Conservation (phyloP, 202 grass and related monocot genomes). For the Tripidium arundinaceum region DNA sequence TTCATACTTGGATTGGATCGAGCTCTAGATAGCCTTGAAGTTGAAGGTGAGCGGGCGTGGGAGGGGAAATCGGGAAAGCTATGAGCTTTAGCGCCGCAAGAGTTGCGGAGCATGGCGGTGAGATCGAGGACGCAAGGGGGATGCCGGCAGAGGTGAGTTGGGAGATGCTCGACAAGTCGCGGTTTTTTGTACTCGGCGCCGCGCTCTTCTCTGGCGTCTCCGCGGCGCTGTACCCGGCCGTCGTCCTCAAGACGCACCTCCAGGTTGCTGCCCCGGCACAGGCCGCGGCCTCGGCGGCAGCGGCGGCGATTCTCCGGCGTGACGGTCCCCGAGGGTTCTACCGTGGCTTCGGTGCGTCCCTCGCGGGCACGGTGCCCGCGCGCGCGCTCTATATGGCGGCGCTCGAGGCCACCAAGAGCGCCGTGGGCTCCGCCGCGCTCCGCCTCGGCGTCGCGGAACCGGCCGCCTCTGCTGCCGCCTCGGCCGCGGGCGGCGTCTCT, state of each 20-base stretch:
- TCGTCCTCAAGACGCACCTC: conserved; percentile 89
- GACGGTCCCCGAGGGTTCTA: conserved; percentile 83
- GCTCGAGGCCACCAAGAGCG: conserved; percentile 91
- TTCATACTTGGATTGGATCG: conserved; percentile 20
- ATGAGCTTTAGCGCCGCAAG: conserved; percentile 64
- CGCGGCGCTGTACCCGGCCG: conserved; percentile 83
- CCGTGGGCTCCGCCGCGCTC: conserved; percentile 62
- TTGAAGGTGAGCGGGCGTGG: conserved; percentile 29
- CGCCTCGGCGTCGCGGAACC: conserved; percentile 66
- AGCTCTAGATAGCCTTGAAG: background rate
- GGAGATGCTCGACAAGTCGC: conserved; percentile 99
- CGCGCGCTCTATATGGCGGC: conserved; percentile 97
- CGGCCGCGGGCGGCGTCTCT: conserved; percentile 58
- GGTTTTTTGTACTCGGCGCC: conserved; percentile 86
- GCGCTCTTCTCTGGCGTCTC: conserved; percentile 91
- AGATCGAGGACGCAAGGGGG: conserved; percentile 16
- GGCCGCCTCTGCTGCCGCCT: conserved; percentile 56
- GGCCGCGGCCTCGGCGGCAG: conserved; percentile 42
- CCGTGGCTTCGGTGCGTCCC: conserved; percentile 85
- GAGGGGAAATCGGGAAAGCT: conserved; percentile 9
- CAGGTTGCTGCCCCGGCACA: conserved; percentile 71
- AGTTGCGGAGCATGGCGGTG: conserved; percentile 8
- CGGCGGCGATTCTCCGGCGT: conserved; percentile 52
- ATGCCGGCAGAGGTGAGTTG: conserved; percentile 91
- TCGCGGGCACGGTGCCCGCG: conserved; percentile 84